Evolutionary conservation across 371 early-diverging fungal genomes (phyloP).

Genomic region (Actinomortierella ambigua): DNA sequence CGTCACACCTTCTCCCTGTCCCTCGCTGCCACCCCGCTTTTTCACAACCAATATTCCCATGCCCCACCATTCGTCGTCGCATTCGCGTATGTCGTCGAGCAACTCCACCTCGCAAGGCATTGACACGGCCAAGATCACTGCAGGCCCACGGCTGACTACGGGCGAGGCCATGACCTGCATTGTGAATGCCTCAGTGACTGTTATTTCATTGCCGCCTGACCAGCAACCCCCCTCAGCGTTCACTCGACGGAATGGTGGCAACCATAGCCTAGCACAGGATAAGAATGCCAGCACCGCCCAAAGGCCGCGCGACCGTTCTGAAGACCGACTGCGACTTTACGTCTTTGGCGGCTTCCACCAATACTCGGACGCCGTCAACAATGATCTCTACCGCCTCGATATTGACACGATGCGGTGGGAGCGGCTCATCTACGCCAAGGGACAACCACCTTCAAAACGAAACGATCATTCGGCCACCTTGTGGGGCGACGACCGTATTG

Average conservation of each 20-base stretch:
- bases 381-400: conserved; percentile 60
- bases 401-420: conserved; percentile 58
- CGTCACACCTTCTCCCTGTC: too few relatives aligned
- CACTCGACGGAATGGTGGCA: not conserved
- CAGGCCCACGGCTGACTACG: conserved; percentile 46
- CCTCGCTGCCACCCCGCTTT: not conserved
- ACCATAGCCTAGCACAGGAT: not conserved
- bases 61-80: too few relatives aligned
- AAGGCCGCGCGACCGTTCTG: conserved; percentile 6
- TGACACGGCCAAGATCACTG: conserved; percentile 10
- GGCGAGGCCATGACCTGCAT: conserved; percentile 62
- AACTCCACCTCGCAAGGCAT: too few relatives aligned
- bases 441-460: conserved; percentile 65
- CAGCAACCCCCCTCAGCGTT: not conserved
- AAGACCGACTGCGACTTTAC: conserved; percentile 48
- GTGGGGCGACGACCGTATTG: conserved; percentile 64
- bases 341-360: conserved; percentile 77
- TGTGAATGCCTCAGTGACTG: conserved; percentile 67
- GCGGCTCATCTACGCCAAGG: conserved; percentile 64
- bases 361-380: conserved; percentile 71
- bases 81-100: too few relatives aligned
- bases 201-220: conserved; percentile 26
- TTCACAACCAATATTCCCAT: too few relatives aligned
- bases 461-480: conserved; percentile 69
- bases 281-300: conserved; percentile 9